Base-by-base conservation (phyloP, 2,329 filamentous ascomycete genomes). In the Pseudogymnoascus destructans region DNA sequence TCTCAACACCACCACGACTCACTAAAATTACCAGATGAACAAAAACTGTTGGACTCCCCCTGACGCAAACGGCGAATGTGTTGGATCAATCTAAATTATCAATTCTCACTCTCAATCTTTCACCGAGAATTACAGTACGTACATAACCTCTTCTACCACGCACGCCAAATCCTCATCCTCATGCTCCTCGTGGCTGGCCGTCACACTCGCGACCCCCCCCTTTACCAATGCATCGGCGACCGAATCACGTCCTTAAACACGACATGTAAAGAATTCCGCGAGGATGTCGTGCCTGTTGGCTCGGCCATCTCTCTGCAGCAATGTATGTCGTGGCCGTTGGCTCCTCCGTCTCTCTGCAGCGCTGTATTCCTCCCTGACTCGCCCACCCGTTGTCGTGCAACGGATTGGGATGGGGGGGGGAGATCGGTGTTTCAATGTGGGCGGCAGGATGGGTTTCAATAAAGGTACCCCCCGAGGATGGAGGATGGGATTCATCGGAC, bases 191-290 rank as follows among this genome's bases (percentile, higher is more conserved):
- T 21, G 40, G 40, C 21, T 46, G 40, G 40, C 40, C 40, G 21
- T 46, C 40, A 46, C 40, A 46, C 11, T 10, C 5, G 21, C 21
- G 40, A 3, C 40, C 40, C 40, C 40, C 40, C 40, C 40, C 40
- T 46, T 46, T 46, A 46, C 40, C 40, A 46, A 27, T 46, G 40
- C 40, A 46, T 25, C 40, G 21, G 40, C 40, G 40, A 8, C 40
- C 40, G 40, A 46, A 25, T 46, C 40, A 46, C 40, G 40, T 46
- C 40, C 40, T 46, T 46, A 46, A 46, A 46, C 40, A 46, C 40
- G 40, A 15, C 40, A 46, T 46, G 40, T 25, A 21, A 46, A 25
- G 40, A 46, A 46, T 25, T 25, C 13, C 21, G 7, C 40, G 21
- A 25, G 3, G 5, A 46, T 25, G 40, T 46, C 40, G 19, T 42